Evolutionary conservation across 106 monocot genomes (phyloP).

Genomic region (Dendrobium nobile): DNA sequence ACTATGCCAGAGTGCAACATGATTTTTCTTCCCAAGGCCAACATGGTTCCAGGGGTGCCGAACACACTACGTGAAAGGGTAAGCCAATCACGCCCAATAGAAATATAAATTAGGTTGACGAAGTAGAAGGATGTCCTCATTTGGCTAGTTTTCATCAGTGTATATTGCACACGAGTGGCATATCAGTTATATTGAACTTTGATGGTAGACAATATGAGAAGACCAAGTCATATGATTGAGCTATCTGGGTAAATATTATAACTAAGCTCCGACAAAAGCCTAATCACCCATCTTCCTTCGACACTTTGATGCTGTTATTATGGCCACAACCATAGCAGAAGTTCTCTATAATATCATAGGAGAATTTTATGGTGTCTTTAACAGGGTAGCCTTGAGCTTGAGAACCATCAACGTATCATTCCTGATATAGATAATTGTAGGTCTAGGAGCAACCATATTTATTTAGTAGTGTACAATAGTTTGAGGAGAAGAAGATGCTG

Average conservation of each 20-base stretch:
- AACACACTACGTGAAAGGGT: no score
- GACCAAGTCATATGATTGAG: background rate
- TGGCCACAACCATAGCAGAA: conserved; percentile 37
- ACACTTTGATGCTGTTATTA: conserved; percentile 8
- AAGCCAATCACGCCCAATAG: no score
- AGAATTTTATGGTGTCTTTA: background rate
- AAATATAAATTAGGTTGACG: no score
- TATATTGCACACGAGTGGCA: no score
- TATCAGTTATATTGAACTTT: background rate
- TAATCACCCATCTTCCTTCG: background rate
- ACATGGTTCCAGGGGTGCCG: no score
- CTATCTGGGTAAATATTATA: conserved; percentile 15
- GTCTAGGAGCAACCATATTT: background rate
- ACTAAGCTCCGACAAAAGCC: no score
- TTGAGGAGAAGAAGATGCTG: background rate
- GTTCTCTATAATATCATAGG: conserved; percentile 6
- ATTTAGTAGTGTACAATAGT: conserved; percentile 8
- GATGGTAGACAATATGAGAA: conserved; percentile 38
- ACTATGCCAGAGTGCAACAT: no score
- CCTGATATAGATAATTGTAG: conserved; percentile 13
- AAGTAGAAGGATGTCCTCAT: no score
- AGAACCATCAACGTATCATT: conserved; percentile 17
- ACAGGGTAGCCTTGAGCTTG: conserved; percentile 5
- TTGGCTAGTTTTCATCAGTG: no score
- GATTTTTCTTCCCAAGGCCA: no score